phyloP scores from a whole-genome alignment of 2,329 filamentous ascomycete genomes.

The Aureobasidium zeae region DNA sequence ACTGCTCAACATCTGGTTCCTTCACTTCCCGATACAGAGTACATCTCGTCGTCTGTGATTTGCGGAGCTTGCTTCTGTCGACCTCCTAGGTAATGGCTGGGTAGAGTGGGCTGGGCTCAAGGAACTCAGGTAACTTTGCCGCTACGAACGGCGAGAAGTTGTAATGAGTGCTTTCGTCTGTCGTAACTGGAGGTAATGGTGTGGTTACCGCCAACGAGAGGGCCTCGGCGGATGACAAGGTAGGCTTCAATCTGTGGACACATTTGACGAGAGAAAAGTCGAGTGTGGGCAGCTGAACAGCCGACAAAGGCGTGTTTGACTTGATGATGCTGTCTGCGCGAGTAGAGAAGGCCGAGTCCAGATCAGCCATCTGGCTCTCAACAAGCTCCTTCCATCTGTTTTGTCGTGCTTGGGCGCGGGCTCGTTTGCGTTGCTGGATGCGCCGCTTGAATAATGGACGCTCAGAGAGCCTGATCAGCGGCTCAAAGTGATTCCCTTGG shows the following conservation, averaged over 20 bases:
- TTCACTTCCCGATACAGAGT: not conserved
- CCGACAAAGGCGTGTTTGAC: not conserved
- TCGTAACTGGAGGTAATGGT: not conserved
- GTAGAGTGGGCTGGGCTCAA: not conserved
- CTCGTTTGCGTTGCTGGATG: not conserved
- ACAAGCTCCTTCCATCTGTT: constrained; percentile 4
- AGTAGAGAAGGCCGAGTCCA: not conserved
- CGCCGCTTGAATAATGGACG: not conserved
- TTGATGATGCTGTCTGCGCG: constrained; percentile 1
- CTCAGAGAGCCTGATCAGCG: not conserved
- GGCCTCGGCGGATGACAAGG: not conserved
- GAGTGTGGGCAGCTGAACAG: not conserved
- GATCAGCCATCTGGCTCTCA: not conserved
- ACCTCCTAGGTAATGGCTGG: not conserved
- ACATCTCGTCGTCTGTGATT: not conserved
- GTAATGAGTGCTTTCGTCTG: not conserved
- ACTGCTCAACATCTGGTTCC: not conserved
- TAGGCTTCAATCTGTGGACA: not conserved
- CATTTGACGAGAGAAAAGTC: constrained; percentile 3
- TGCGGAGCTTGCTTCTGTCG: not conserved
- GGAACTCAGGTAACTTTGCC: constrained; percentile 1
- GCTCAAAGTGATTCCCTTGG: constrained; percentile 9
- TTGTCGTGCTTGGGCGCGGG: not conserved
- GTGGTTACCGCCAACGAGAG: too few relatives aligned
- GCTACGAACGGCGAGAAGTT: not conserved